Conservation (phyloP, 169 alveolate genomes). For the Plasmodium coatneyi region DNA sequence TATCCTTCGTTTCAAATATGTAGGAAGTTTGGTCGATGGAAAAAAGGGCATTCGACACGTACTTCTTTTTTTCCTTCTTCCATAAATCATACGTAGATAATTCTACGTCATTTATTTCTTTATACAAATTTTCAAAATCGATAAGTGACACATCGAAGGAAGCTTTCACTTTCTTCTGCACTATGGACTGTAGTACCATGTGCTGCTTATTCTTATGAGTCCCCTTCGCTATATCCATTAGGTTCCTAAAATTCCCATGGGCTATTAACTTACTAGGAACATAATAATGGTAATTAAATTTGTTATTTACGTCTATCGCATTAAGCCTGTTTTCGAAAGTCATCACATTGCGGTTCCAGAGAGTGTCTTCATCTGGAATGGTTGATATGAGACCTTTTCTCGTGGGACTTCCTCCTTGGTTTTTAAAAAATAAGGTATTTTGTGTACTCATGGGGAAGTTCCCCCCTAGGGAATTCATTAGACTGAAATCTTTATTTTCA, state of each 20-base stretch:
- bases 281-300: conserved; percentile 67
- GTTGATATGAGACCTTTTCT: conserved; percentile 24
- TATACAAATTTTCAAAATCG: conserved; percentile 63
- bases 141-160: conserved; percentile 44
- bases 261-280: conserved; percentile 65
- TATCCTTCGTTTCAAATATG: conserved; percentile 66
- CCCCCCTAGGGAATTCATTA: conserved; percentile 10
- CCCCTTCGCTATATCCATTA: conserved; percentile 32
- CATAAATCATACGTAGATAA: conserved; percentile 69
- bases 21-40: conserved; percentile 69
- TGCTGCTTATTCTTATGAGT: conserved; percentile 27
- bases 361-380: conserved; percentile 70
- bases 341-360: conserved; percentile 66
- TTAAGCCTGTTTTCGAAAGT: conserved; percentile 57
- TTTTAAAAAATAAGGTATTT: not conserved
- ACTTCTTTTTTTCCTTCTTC: conserved; percentile 71
- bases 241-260: conserved; percentile 38
- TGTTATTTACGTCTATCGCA: conserved; percentile 56
- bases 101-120: conserved; percentile 61
- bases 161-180: conserved; percentile 14
- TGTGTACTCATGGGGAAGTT: conserved; percentile 21
- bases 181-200: not conserved
- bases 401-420: not conserved
- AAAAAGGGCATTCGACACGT: conserved; percentile 57
- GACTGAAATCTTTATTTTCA: conserved; percentile 51